A percentile compares a stretch with the other conserved stretches of the same genome.
phyloP scores from a whole-genome alignment of 2,329 filamentous ascomycete species.

The Macrophomina pseudophaseolina region DNA sequence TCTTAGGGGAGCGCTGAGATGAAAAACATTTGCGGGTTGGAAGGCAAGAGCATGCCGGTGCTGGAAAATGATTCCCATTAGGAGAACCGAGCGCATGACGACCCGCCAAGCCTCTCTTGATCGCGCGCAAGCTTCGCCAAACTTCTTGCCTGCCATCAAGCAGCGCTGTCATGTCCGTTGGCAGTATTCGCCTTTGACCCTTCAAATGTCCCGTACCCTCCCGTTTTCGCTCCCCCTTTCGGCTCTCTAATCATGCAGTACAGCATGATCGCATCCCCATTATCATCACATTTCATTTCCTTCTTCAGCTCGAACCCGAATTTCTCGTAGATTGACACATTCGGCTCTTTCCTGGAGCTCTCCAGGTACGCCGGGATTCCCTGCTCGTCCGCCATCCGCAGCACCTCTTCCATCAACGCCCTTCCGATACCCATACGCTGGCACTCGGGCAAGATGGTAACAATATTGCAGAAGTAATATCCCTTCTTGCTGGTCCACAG shows the following conservation, averaged over 20 bases:
- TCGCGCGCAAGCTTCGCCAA: background rate
- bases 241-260: slow-evolving; percentile 55
- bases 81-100: background rate
- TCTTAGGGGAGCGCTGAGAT: background rate
- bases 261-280: slow-evolving; percentile 55
- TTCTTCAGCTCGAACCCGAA: slow-evolving; percentile 70
- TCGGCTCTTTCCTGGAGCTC: slow-evolving; percentile 70
- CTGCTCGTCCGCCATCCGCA: slow-evolving; percentile 67
- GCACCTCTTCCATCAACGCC: slow-evolving; percentile 67
- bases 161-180: background rate
- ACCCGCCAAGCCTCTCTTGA: slow-evolving; percentile 8
- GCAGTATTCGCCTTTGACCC: background rate
- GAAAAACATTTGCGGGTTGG: background rate
- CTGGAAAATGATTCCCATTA: background rate
- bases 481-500: slow-evolving; percentile 70
- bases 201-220: background rate
- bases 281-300: slow-evolving; percentile 71
- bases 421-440: slow-evolving; percentile 72
- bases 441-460: slow-evolving; percentile 68
- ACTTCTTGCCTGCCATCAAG: background rate
- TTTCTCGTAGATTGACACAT: slow-evolving; percentile 71
- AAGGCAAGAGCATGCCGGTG: background rate
- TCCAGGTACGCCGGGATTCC: slow-evolving; percentile 72
- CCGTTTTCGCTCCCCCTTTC: background rate
- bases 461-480: slow-evolving; percentile 79